Conservation (phyloP, 306 rosid genomes). For the Acacia acuminata region DNA sequence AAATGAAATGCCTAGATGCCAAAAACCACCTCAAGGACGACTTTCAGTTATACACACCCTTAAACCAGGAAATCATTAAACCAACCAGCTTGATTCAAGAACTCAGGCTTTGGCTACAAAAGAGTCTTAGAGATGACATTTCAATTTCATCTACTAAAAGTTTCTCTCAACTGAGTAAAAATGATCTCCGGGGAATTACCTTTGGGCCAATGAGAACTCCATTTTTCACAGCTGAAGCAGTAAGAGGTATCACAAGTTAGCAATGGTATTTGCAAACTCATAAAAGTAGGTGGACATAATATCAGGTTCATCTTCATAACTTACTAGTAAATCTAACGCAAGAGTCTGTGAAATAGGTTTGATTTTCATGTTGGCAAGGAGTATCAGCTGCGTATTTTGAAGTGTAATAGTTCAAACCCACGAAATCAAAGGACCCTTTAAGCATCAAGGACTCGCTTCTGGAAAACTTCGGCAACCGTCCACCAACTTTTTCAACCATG, state of each 20-base stretch:
- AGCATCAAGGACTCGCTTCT: constrained; percentile 40
- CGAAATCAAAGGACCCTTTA: constrained; percentile 58
- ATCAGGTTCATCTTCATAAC: constrained; percentile 21
- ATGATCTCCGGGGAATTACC: constrained; percentile 43
- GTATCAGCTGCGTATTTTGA: constrained; percentile 42
- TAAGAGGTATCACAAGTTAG: constrained; percentile 13
- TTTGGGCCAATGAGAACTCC: constrained; percentile 57
- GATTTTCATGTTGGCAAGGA: constrained; percentile 28
- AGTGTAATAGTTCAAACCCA: constrained; percentile 71
- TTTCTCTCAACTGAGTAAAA: constrained; percentile 13
- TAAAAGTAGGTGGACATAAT: neutral
- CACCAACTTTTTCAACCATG: constrained; percentile 44
- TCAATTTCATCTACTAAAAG: constrained; percentile 8
- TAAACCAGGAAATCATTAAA: neutral
- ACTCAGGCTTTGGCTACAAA: neutral
- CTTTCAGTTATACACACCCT: neutral
- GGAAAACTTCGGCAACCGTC: constrained; percentile 54
- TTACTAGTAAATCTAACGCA: constrained; percentile 42
- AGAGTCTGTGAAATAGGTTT: constrained; percentile 35
- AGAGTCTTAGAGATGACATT: neutral
- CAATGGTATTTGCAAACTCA: neutral
- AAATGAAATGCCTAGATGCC: neutral
- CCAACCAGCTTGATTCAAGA: neutral
- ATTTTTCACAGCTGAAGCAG: constrained; percentile 34
- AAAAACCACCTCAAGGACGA: neutral